Evolutionary conservation across 129 eudicot genomes (phyloP).

Genomic region (Ambrosia artemisiifolia): DNA sequence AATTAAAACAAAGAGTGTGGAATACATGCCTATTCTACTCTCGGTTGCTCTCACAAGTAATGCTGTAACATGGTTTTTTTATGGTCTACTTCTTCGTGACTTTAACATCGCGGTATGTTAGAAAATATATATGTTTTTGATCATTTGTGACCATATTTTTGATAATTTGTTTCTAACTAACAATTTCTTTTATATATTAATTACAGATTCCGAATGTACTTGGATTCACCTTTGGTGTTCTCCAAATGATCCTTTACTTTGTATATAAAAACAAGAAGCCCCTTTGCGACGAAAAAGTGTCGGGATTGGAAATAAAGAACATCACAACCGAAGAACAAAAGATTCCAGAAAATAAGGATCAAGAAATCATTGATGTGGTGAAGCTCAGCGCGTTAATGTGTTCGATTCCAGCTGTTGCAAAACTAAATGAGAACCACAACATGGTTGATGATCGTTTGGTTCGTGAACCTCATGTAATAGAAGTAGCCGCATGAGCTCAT

Average conservation of each 20-base stretch:
- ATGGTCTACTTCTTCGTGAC: slow-evolving; percentile 61
- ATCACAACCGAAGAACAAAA: slow-evolving; percentile 19
- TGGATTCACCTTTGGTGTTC: slow-evolving; percentile 54
- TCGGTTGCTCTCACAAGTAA: slow-evolving; percentile 66
- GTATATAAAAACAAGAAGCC: slow-evolving; percentile 48
- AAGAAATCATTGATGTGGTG: slow-evolving; percentile 47
- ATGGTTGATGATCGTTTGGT: slow-evolving; percentile 19
- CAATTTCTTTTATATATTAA: not conserved
- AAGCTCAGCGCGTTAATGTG: slow-evolving; percentile 41
- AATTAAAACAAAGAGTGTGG: slow-evolving; percentile 71
- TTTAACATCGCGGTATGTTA: slow-evolving; percentile 70
- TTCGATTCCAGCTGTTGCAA: slow-evolving; percentile 33
- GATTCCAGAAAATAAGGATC: slow-evolving; percentile 16
- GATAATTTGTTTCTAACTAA: not conserved
- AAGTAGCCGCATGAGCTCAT: slow-evolving; percentile 28
- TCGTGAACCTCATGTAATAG: slow-evolving; percentile 17
- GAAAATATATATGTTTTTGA: no score
- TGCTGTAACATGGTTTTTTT: slow-evolving; percentile 83
- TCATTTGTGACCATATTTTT: no score
- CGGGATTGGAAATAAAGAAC: slow-evolving; percentile 25
- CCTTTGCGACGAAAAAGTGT: slow-evolving; percentile 28
- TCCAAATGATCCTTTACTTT: slow-evolving; percentile 58
- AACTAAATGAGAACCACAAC: slow-evolving; percentile 6
- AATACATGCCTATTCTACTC: slow-evolving; percentile 73
- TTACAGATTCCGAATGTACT: slow-evolving; percentile 60